Evolutionary conservation across 108 stramenopile genomes (phyloP), one percentile per base, ranked within the genome.

Genomic region (Skeletonema costatum): DNA sequence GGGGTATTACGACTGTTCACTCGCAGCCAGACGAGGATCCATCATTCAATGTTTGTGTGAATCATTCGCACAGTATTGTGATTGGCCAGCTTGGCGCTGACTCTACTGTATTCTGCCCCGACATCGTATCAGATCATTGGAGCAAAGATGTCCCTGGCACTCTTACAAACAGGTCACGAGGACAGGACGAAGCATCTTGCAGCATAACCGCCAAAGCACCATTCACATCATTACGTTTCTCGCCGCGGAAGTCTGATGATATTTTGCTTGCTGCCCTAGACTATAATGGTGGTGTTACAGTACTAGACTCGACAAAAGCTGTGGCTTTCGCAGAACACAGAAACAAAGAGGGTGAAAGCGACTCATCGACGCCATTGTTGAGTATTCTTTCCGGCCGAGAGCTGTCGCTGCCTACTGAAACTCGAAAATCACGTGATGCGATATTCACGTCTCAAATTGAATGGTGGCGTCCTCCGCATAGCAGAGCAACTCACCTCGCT

Each of bases 201-300:
- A 48, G 32, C 25, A 60, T 58, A 58, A 58, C 74, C 5, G 68
- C 58, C 32, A 30, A 69, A 60, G 63, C 50, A 10, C 83, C 79
- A 13, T 16, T 76, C 16, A 60, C 51, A 6, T 71, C 76, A 17
- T 71, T 83, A 19, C 73, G 82, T 48, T 83, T 83, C 46, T 68
- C 82, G 14, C 82, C 82, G 21, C 64, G 64, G 32, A 31, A 61
- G 21, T n/a, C 33, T 4, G 17, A 32, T 4, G 41, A 10, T 42
- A 67, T 66, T 44, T 63, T 85, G 13, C 65, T 95, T 29, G 85
- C 89, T 8, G 76, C 87, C 2, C 60, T 95, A 78, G 94, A 95
- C 80, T 89, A 73, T 70, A 89, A 95, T 70, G 92, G 94, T 21
- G 90, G 88, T 29, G 81, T 89, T 32, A 71, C 86, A 13, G 60